Evolutionary conservation across 306 rosid species (phyloP).

Genomic region (Fagus sylvatica): DNA sequence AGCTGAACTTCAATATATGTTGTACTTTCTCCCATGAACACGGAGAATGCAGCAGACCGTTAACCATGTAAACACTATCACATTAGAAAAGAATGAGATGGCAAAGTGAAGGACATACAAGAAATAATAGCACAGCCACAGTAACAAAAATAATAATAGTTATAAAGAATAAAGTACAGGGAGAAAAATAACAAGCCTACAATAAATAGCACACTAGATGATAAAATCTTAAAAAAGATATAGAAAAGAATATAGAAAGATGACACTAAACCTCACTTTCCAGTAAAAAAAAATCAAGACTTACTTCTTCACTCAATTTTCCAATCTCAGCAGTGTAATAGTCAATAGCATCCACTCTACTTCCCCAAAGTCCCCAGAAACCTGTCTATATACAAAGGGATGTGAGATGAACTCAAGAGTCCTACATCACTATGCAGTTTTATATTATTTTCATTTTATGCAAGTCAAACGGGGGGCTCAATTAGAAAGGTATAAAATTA

Average conservation of each 20-base stretch:
- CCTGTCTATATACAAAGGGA: constrained; percentile 75
- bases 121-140: neutral
- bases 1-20: neutral
- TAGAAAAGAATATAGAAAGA: neutral
- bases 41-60: neutral
- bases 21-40: neutral
- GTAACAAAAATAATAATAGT: neutral
- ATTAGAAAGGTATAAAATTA: neutral
- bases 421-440: neutral
- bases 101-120: neutral
- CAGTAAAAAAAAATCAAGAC: constrained; percentile 28
- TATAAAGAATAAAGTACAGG: neutral
- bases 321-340: constrained; percentile 51
- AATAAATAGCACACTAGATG: constrained; percentile 7
- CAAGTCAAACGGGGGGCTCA: constrained; percentile 2
- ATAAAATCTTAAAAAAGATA: neutral
- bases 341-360: constrained; percentile 67
- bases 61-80: neutral
- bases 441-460: neutral
- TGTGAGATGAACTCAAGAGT: constrained; percentile 24
- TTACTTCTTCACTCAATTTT: constrained; percentile 51
- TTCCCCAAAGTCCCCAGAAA: constrained; percentile 62
- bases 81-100: neutral
- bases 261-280: neutral
- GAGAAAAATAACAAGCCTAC: neutral